Conservation (phyloP, 345 rosid genomes). For the Reutealis trisperma region DNA sequence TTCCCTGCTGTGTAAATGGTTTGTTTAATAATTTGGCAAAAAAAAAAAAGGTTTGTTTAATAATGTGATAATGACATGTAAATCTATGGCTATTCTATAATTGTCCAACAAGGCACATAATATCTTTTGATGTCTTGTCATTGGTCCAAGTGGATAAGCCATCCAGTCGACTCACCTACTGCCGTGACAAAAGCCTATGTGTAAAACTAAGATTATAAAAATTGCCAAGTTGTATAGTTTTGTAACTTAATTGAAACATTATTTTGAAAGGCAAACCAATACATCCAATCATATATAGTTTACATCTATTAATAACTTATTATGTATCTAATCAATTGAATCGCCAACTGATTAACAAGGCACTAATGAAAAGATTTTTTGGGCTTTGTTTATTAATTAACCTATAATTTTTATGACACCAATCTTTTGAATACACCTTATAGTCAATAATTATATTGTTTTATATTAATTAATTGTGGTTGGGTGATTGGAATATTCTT, state of each 20-base stretch:
- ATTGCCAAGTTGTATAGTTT: neutral
- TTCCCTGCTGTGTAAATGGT: neutral
- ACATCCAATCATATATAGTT: neutral
- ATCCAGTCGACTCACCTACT: neutral
- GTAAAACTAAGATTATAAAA: neutral
- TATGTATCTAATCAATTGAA: neutral
- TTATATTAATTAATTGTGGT: neutral
- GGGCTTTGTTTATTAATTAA: no score
- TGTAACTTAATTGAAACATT: neutral
- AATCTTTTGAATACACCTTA: neutral
- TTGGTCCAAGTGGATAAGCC: conserved; percentile 18
- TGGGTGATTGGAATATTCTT: neutral
- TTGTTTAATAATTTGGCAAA: neutral
- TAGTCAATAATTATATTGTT: neutral
- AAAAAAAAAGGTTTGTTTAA: neutral
- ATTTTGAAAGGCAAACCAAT: neutral
- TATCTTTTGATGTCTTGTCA: neutral
- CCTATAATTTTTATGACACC: no score
- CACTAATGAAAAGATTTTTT: conserved; percentile 10
- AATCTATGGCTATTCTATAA: neutral
- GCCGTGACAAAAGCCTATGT: neutral
- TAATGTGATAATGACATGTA: neutral
- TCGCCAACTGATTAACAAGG: neutral
- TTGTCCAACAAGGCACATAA: conserved; percentile 7
- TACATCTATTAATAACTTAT: neutral